A percentile compares a stretch with the other conserved stretches of the same genome.
These are phyloP conservation scores for Neofusicoccum laricinum DNA, from an alignment of 2,329 filamentous ascomycete species.

Conservation along the genomic window DNA sequence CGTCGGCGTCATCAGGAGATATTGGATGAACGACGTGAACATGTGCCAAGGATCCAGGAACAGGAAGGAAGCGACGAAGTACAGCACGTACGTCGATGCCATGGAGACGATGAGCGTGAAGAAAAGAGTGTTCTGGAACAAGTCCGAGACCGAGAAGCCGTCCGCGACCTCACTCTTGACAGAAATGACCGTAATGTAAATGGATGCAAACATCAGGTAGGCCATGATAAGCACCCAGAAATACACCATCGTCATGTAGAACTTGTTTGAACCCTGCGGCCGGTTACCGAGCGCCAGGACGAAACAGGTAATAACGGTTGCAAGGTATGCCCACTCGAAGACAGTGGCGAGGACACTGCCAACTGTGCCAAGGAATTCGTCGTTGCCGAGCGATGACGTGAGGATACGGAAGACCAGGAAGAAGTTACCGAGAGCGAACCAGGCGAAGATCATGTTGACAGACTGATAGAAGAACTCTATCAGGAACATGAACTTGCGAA, in stretches of 20 bases:
- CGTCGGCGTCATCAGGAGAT: constrained; percentile 88
- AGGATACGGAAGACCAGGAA: constrained; percentile 98
- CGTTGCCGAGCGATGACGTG: constrained; percentile 75
- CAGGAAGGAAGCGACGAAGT: constrained; percentile 84
- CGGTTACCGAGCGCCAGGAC: constrained; percentile 92
- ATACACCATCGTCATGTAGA: constrained; percentile 96
- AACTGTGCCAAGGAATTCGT: constrained; percentile 67
- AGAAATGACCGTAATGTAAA: constrained; percentile 88
- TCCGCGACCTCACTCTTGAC: constrained; percentile 67
- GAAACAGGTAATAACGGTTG: constrained; percentile 89
- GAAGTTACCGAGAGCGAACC: constrained; percentile 98
- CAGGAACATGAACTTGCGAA: constrained; percentile 86
- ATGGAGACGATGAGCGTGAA: constrained; percentile 92
- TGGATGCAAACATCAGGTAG: constrained; percentile 89
- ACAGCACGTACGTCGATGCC: constrained; percentile 87
- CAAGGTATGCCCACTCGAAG: constrained; percentile 95
- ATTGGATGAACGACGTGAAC: constrained; percentile 91
- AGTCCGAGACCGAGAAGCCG: constrained; percentile 64
- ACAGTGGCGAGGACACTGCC: constrained; percentile 82
- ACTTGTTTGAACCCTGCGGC: constrained; percentile 86
- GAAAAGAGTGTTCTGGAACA: constrained; percentile 87
- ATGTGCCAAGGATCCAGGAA: constrained; percentile 99
- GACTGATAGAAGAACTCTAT: constrained; percentile 94
- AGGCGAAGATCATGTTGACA: constrained; percentile 95
- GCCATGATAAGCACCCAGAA: constrained; percentile 97